A percentile compares a stretch with the other conserved stretches of the same genome.
These are phyloP conservation scores for Rubia yunnanensis DNA, from an alignment of 257 asterid species.

Conservation along the genomic window DNA sequence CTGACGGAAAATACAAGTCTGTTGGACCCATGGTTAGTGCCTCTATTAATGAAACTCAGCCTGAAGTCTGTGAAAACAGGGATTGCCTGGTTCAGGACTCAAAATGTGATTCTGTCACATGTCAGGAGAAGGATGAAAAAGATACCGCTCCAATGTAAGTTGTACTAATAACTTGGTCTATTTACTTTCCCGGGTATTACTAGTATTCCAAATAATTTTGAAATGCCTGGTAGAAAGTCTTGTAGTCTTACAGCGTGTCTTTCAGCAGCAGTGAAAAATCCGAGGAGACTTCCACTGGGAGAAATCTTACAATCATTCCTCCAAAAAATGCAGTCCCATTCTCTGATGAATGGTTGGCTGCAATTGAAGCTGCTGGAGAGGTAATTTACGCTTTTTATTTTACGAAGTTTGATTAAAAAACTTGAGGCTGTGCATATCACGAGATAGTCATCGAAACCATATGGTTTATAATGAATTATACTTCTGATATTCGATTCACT, in stretches of 20 bases:
- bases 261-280: conserved; percentile 32
- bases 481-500: neutral
- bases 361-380: conserved; percentile 98
- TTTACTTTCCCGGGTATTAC: neutral
- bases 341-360: conserved; percentile 98
- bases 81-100: conserved; percentile 22
- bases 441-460: neutral
- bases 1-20: conserved; percentile 2
- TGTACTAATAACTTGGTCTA: neutral
- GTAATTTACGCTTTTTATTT: conserved; percentile 30
- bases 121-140: conserved; percentile 21
- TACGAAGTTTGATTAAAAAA: neutral
- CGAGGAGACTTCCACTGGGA: conserved; percentile 25
- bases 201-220: conserved; percentile 11
- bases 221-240: neutral
- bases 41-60: conserved; percentile 14
- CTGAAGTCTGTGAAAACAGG: conserved; percentile 19
- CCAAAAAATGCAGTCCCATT: conserved; percentile 69
- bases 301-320: conserved; percentile 25
- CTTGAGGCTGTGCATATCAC: neutral
- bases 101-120: conserved; percentile 18
- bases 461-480: neutral
- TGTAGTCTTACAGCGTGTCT: conserved; percentile 2
- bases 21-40: neutral
- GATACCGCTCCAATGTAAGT: conserved; percentile 37